phyloP scores from a whole-genome alignment of 2,329 filamentous ascomycete genomes.

The Lasiodiplodia hormozganensis region DNA sequence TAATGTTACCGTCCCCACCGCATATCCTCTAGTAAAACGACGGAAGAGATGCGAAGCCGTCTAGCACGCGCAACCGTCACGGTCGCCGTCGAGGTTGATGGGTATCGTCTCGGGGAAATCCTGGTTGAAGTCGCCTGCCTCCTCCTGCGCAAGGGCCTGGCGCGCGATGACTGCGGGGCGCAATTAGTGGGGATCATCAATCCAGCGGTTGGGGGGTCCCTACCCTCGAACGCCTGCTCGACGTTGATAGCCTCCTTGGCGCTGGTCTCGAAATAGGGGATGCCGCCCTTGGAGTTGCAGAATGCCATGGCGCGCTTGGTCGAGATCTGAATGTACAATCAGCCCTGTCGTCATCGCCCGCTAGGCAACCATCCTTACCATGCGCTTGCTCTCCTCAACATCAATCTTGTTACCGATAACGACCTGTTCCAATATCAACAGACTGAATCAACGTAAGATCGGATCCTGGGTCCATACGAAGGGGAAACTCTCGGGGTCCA shows the following conservation, averaged over 20 bases:
- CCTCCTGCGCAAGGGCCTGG: slow-evolving; percentile 94
- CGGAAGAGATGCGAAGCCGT: neutral
- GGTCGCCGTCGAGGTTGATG: slow-evolving; percentile 93
- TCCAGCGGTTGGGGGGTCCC: slow-evolving; percentile 26
- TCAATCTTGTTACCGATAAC: slow-evolving; percentile 99
- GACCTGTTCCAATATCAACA: slow-evolving; percentile 62
- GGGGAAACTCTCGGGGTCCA: slow-evolving; percentile 96
- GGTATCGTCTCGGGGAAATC: slow-evolving; percentile 99
- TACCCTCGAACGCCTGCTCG: slow-evolving; percentile 79
- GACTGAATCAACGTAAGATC: neutral
- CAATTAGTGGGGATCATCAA: slow-evolving; percentile 49
- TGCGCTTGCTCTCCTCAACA: slow-evolving; percentile 95
- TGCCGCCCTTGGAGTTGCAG: slow-evolving; percentile 95
- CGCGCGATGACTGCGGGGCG: slow-evolving; percentile 80
- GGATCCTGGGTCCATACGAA: slow-evolving; percentile 71
- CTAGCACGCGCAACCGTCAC: slow-evolving; percentile 93
- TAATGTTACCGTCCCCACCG: slow-evolving; percentile 31
- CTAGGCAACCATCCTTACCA: slow-evolving; percentile 60
- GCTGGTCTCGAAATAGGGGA: slow-evolving; percentile 99
- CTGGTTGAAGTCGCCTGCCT: slow-evolving; percentile 95
- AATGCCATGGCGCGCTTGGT: slow-evolving; percentile 97
- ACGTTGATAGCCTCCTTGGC: slow-evolving; percentile 99
- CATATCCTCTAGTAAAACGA: slow-evolving; percentile 15
- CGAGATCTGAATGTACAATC: slow-evolving; percentile 69
- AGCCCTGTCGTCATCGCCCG: neutral